phyloP scores from a whole-genome alignment of 106 monocot species.

The Vanilla planifolia region DNA sequence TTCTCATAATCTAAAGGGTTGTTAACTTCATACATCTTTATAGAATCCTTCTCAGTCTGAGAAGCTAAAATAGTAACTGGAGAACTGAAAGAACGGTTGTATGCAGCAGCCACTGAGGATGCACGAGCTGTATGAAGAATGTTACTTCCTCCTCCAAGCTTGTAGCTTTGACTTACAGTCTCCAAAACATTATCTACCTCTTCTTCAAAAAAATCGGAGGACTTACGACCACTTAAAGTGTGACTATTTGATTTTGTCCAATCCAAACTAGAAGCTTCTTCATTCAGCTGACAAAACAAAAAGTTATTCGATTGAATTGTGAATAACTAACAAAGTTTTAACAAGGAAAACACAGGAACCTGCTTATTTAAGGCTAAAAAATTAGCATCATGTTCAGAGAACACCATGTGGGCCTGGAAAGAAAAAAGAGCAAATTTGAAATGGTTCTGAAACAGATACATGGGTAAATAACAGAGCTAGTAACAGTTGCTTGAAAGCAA shows the following conservation, averaged over 20 bases:
- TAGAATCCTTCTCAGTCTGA: neutral
- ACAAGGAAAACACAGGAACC: slow-evolving; percentile 46
- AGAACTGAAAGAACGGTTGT: slow-evolving; percentile 33
- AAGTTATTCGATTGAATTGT: slow-evolving; percentile 2
- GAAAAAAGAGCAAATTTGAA: neutral
- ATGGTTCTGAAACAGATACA: neutral
- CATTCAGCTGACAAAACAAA: slow-evolving; percentile 50
- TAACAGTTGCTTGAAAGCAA: neutral
- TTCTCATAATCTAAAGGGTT: slow-evolving; percentile 32
- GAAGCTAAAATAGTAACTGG: neutral
- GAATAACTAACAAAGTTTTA: neutral
- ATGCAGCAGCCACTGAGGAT: slow-evolving; percentile 75
- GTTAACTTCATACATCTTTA: neutral
- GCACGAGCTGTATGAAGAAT: slow-evolving; percentile 34
- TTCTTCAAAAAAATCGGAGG: slow-evolving; percentile 36
- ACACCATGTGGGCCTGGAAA: slow-evolving; percentile 90
- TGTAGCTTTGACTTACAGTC: slow-evolving; percentile 23
- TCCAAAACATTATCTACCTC: slow-evolving; percentile 14
- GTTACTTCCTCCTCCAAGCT: slow-evolving; percentile 55
- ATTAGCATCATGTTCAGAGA: slow-evolving; percentile 84
- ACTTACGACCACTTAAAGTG: slow-evolving; percentile 51
- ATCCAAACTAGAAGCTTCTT: slow-evolving; percentile 76
- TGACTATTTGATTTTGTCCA: slow-evolving; percentile 84
- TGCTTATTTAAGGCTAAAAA: slow-evolving; percentile 87
- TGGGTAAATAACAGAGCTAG: neutral